phyloP scores from a whole-genome alignment of 352 stramenopile genomes.

The Globisporangium alternatum region DNA sequence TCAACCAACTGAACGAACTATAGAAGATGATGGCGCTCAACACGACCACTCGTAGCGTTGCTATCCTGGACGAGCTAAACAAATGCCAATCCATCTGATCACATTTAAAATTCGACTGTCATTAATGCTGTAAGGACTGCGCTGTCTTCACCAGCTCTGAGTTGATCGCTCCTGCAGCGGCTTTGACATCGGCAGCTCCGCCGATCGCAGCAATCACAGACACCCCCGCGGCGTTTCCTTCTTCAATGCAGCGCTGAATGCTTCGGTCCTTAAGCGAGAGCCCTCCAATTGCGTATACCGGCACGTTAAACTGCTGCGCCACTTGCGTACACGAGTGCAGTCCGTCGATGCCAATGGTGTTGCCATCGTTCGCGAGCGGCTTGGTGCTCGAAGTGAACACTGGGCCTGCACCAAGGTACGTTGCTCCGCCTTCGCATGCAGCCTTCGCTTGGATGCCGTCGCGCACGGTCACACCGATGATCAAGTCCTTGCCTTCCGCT shows the following conservation, averaged over 20 bases:
- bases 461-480: slow-evolving; percentile 54
- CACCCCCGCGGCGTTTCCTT: slow-evolving; percentile 38
- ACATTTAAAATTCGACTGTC: not conserved
- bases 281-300: slow-evolving; percentile 53
- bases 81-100: not conserved
- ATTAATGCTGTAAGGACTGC: not conserved
- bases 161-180: slow-evolving; percentile 25
- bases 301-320: slow-evolving; percentile 28
- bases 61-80: not conserved
- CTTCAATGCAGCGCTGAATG: slow-evolving; percentile 37
- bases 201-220: slow-evolving; percentile 55
- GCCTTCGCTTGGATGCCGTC: slow-evolving; percentile 34
- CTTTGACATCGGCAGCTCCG: slow-evolving; percentile 24
- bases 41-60: not conserved
- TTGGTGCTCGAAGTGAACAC: slow-evolving; percentile 58
- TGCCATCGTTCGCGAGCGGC: slow-evolving; percentile 48
- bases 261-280: slow-evolving; percentile 32
- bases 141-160: slow-evolving; percentile 20
- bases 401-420: slow-evolving; percentile 49
- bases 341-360: slow-evolving; percentile 39
- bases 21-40: slow-evolving; percentile 19
- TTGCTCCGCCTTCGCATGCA: slow-evolving; percentile 40
- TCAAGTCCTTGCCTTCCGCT: slow-evolving; percentile 28
- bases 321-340: slow-evolving; percentile 26
- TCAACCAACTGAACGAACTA: slow-evolving; percentile 73